Evolutionary conservation across 495 filamentous ascomycete species (phyloP), one percentile per base, ranked within the genome.

Genomic region (Podospora didyma): DNA sequence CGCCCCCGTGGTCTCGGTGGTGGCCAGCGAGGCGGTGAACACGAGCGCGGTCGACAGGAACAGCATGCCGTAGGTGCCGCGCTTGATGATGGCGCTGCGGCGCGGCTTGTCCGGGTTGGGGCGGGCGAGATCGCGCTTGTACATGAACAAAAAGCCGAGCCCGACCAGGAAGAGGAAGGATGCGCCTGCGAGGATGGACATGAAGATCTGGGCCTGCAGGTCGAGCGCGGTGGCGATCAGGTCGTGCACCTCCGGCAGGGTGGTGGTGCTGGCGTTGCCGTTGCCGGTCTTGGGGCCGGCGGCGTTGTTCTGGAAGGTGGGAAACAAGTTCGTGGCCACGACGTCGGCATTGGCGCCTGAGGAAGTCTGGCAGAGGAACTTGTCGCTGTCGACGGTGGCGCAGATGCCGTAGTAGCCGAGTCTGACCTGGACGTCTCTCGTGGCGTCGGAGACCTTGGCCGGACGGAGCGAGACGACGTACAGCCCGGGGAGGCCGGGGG

Each of bases 351-450:
- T 56, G 21, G 41, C 37, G 49, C 61, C 59, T 0, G 56, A 22
- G 0, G 63, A 58, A 1, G 68, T 49, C 7, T 56, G 46, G 59
- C 68, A 71, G 52, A 46, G 53, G 28, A 58, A 60, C 4, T 47
- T 57, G 26, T 50, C 28, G 10, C 58, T 56, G 50, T 65, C 60
- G 9, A 9, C 9, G 49, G 62, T 58, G 53, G 57, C 66, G 56
- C 68, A 71, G 52, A 71, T 65, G 41, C 66, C 68, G 50, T 67
- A 77, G 64, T 69, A 74, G 49, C 71, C 68, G 17, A 71, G 53
- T 46, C 68, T 66, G 50, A 69, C 61, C 19, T 64, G 44, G 12
- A 62, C 21, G 9, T 45, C 2, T 20, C 46, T 16, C n/a, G 24
- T 24, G 4, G 26, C 20, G 12, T 58, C 57, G 21, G 49, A 49